phyloP scores from a whole-genome alignment of 2,329 filamentous ascomycete genomes.

The Pseudocercospora musae region DNA sequence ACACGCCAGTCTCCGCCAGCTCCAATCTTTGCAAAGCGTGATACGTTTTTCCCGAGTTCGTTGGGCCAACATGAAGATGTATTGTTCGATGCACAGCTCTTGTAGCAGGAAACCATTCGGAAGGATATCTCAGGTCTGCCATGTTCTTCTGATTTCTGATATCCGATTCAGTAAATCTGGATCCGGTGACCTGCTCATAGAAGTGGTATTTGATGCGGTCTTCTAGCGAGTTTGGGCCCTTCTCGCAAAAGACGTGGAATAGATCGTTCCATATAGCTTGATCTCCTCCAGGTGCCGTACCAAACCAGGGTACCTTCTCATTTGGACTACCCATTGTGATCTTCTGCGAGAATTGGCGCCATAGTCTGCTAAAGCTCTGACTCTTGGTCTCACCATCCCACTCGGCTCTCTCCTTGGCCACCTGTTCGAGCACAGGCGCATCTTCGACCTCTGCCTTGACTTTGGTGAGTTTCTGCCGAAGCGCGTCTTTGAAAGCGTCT shows the following conservation, averaged over 20 bases:
- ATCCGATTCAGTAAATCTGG: constrained; percentile 55
- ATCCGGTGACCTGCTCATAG: constrained; percentile 60
- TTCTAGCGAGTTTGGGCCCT: constrained; percentile 29
- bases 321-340: constrained; percentile 41
- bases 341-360: constrained; percentile 26
- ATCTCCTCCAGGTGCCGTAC: neutral
- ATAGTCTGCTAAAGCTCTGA: constrained; percentile 26
- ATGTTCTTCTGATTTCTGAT: constrained; percentile 61
- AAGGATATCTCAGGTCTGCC: constrained; percentile 81
- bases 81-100: constrained; percentile 76
- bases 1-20: constrained; percentile 71
- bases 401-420: constrained; percentile 26
- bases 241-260: constrained; percentile 8
- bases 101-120: constrained; percentile 89
- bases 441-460: constrained; percentile 32
- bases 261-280: constrained; percentile 19
- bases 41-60: constrained; percentile 98
- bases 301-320: neutral
- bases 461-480: constrained; percentile 24
- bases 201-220: constrained; percentile 61
- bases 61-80: constrained; percentile 92
- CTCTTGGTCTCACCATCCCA: constrained; percentile 24
- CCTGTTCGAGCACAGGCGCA: constrained; percentile 32
- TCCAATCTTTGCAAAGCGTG: constrained; percentile 84
- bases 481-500: constrained; percentile 19